Evolutionary conservation across 768 basidiomycete genomes (phyloP).

Genomic region (Russula compacta): DNA sequence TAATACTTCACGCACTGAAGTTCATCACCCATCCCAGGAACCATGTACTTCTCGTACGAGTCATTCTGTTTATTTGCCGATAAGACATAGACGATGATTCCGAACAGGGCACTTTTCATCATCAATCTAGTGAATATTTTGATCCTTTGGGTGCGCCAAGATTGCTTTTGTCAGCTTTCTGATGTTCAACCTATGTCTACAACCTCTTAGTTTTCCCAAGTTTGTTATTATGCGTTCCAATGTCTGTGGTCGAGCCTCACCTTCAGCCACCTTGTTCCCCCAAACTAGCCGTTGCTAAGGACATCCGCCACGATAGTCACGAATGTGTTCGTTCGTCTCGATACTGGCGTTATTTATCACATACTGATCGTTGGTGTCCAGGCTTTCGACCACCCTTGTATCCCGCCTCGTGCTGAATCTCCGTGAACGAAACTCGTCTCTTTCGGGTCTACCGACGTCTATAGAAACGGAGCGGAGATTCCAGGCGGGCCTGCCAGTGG

Average conservation of each 20-base stretch:
- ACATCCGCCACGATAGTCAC: not conserved
- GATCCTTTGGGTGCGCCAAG: constrained; percentile 2
- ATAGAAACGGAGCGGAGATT: constrained; percentile 6
- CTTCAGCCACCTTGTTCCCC: not conserved
- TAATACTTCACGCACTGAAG: not conserved
- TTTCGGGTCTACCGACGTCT: not conserved
- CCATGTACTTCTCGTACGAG: constrained; percentile 14
- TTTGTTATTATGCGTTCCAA: not conserved
- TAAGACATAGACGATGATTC: not conserved
- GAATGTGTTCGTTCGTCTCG: constrained; percentile 10
- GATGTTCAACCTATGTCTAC: not conserved
- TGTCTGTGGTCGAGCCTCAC: not conserved
- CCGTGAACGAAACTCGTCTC: not conserved
- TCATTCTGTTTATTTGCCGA: not conserved
- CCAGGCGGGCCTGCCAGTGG: not conserved
- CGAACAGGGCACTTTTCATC: constrained; percentile 1
- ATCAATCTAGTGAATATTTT: constrained; percentile 11
- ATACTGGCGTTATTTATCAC: not conserved
- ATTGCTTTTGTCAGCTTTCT: not conserved
- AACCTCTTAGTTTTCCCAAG: constrained; percentile 2
- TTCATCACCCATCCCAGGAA: not conserved
- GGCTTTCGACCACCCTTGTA: constrained; percentile 9
- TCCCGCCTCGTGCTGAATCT: constrained; percentile 15
- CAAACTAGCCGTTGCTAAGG: not conserved
- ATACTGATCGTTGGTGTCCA: not conserved